phyloP scores from a whole-genome alignment of 768 basidiomycete species.

The Leccinum arenicola region DNA sequence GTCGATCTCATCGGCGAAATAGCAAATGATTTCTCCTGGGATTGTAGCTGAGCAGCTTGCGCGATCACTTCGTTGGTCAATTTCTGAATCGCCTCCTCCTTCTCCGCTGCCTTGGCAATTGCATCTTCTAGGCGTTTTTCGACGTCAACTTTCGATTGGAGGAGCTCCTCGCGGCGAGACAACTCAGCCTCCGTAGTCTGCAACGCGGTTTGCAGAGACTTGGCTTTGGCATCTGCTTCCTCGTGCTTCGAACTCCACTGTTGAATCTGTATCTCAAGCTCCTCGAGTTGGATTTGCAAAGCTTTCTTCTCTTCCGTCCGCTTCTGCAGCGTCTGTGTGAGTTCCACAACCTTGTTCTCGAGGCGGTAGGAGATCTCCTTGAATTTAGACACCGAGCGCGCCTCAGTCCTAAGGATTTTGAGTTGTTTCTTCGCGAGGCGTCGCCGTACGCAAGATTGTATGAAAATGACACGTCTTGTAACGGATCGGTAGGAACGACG shows the following conservation, averaged over 20 bases:
- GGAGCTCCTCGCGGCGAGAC: conserved; percentile 67
- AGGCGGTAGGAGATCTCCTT: conserved; percentile 97
- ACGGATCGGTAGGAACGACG: conserved; percentile 57
- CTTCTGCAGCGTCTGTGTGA: conserved; percentile 90
- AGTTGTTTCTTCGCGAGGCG: conserved; percentile 85
- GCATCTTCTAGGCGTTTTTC: conserved; percentile 82
- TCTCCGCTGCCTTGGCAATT: conserved; percentile 67
- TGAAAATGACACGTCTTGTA: conserved; percentile 69
- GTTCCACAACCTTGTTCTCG: conserved; percentile 99
- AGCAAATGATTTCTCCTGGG: conserved; percentile 70
- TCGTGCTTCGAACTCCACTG: conserved; percentile 87
- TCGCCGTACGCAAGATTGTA: conserved; percentile 92
- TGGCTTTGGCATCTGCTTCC: conserved; percentile 73
- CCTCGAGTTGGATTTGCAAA: conserved; percentile 67
- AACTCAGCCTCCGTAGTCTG: conserved; percentile 70
- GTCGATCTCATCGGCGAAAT: conserved; percentile 59
- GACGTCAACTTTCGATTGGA: conserved; percentile 71
- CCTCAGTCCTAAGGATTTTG: conserved; percentile 80
- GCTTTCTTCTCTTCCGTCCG: conserved; percentile 91
- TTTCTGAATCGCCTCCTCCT: conserved; percentile 80
- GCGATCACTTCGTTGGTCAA: conserved; percentile 73
- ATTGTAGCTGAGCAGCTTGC: conserved; percentile 74
- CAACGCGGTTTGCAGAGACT: conserved; percentile 69
- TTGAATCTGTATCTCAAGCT: conserved; percentile 82
- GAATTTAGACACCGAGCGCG: conserved; percentile 96